These are phyloP conservation scores for Pleurotus sapidus DNA, from an alignment of 768 basidiomycete genomes.

Conservation along the genomic window DNA sequence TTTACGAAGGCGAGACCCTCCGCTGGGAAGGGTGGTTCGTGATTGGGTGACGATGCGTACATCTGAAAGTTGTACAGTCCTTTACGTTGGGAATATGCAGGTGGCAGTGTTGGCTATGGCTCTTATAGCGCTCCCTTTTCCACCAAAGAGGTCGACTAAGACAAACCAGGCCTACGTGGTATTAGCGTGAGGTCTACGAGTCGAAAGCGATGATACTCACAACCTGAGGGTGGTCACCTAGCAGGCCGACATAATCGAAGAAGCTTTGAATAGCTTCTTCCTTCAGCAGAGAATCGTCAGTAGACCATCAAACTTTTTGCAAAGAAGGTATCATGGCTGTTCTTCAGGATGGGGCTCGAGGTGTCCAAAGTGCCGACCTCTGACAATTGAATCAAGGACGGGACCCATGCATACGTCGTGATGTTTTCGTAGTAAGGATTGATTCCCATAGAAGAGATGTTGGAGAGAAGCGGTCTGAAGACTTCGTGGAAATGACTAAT, in stretches of 20 bases:
- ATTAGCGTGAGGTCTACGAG: conserved; percentile 15
- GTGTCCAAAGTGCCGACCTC: conserved; percentile 27
- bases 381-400: conserved; percentile 26
- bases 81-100: conserved; percentile 43
- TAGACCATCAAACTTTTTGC: conserved; percentile 41
- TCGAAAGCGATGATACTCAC: conserved; percentile 20
- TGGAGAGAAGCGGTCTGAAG: conserved; percentile 28
- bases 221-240: conserved; percentile 31
- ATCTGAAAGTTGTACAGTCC: conserved; percentile 47
- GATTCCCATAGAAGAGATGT: conserved; percentile 15
- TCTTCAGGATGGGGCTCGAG: conserved; percentile 17
- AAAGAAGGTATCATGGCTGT: conserved; percentile 36
- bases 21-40: conserved; percentile 38
- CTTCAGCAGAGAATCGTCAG: conserved; percentile 26
- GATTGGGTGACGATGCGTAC: conserved; percentile 38
- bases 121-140: conserved; percentile 43
- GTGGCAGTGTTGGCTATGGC: conserved; percentile 34
- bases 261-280: conserved; percentile 31
- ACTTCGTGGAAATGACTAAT: conserved; percentile 23
- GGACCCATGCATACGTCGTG: conserved; percentile 29
- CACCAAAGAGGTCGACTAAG: conserved; percentile 41
- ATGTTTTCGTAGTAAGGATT: conserved; percentile 17
- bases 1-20: conserved; percentile 44
- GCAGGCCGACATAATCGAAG: conserved; percentile 33
- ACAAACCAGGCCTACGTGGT: conserved; percentile 30